Evolutionary conservation across 225 moss, liverwort and hornwort genomes (phyloP), one percentile per base, ranked within the genome.

Genomic region (Antitrichia curtipendula): DNA sequence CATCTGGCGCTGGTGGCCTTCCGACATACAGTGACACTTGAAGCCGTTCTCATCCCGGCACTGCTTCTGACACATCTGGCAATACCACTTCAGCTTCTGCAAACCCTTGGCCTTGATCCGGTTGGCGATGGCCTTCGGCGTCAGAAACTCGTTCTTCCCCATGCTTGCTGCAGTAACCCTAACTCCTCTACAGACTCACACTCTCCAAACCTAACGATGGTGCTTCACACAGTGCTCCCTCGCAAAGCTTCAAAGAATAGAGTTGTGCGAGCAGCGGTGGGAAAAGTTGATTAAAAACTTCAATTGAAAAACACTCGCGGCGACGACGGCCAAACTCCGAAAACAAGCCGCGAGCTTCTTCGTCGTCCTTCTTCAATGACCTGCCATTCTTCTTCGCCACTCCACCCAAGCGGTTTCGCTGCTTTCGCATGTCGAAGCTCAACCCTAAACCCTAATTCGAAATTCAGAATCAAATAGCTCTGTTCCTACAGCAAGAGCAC

Each of bases 31-130:
- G 63, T 97, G 96, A 82, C 97, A 97, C 91, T 96, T 97, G 75
- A 97, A 97, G 9, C 97, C 97, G 23, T 97, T 97, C 90, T 97
- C 96, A 59, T 97, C 96, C 81, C 96, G 96, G 68, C 96, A 97
- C 83, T 97, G 96, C 88, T 97, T 97, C 90, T 97, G 96, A 80
- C 96, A 97, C 96, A 97, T 97, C 92, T 95, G 96, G 90, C 97
- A 97, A 66, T 97, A 97, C 97, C 97, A 97, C 87, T 96, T 93
- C n/a, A 97, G 88, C 75, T 97, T 97, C 91, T 97, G 97, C 83
- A 97, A 85, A 2, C 97, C 97, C 90, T 97, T 97, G 43, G 97
- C 97, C 89, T 97, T 97, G 88, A 96, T 96, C 83, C 96, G 91
- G 57, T 97, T 97, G 57, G 97, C 97, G 62, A 97, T 96, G 7